Evolutionary conservation across 2,329 filamentous ascomycete genomes (phyloP).

Genomic region (Claviceps citrina): DNA sequence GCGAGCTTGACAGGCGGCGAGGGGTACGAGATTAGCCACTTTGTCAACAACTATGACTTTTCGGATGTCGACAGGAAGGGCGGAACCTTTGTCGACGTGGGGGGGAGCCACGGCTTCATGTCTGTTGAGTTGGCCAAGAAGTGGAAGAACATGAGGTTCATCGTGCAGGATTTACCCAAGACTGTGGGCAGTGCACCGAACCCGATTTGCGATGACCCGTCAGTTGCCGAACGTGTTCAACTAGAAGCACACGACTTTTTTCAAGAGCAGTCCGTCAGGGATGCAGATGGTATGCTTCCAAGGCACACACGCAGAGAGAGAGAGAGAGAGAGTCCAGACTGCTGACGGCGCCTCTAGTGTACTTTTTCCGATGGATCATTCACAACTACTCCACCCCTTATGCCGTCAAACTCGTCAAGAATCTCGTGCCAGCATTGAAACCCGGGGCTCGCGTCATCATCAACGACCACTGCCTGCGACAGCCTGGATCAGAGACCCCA

Average conservation of each 20-base stretch:
- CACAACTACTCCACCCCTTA: constrained; percentile 46
- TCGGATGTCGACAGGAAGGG: constrained; percentile 25
- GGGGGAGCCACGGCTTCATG: constrained; percentile 43
- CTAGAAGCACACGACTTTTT: constrained; percentile 43
- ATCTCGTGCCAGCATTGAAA: constrained; percentile 39
- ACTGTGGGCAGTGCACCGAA: constrained; percentile 32
- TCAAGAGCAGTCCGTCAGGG: constrained; percentile 34
- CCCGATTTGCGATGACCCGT: constrained; percentile 23
- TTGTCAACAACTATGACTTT: constrained; percentile 41
- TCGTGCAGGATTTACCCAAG: constrained; percentile 39
- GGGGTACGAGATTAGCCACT: constrained; percentile 37
- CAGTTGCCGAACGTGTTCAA: constrained; percentile 24
- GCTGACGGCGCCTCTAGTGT: constrained; percentile 22
- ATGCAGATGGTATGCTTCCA: constrained; percentile 32
- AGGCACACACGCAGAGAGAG: neutral
- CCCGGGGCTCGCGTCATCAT: constrained; percentile 34
- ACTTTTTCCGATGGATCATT: constrained; percentile 44
- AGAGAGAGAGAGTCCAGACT: neutral
- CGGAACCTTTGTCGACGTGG: constrained; percentile 41
- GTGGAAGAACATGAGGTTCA: constrained; percentile 35
- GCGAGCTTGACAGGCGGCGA: constrained; percentile 37
- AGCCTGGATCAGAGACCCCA: constrained; percentile 22
- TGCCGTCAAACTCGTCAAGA: constrained; percentile 31
- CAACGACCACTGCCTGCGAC: constrained; percentile 29
- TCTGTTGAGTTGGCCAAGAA: constrained; percentile 36